A percentile compares a stretch with the other conserved stretches of the same genome.
Conservation (phyloP, 2,329 filamentous ascomycete genomes). For the Stagonosporopsis tanaceti region DNA sequence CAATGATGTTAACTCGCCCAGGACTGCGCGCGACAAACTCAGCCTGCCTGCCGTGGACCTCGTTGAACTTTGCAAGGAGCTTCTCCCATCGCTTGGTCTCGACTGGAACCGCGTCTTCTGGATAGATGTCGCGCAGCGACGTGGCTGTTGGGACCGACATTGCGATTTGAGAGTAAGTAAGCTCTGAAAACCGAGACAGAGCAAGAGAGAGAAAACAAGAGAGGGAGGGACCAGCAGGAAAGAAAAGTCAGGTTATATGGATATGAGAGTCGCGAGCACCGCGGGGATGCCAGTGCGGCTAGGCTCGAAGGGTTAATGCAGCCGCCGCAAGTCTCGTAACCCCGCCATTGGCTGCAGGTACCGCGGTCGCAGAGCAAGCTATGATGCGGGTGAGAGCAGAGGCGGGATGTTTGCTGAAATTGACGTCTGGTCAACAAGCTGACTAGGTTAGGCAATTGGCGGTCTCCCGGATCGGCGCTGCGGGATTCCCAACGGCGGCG, state of each 20-base stretch:
- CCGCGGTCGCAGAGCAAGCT: not conserved
- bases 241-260: slow-evolving; percentile 16
- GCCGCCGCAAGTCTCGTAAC: slow-evolving; percentile 23
- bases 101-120: slow-evolving; percentile 70
- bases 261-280: slow-evolving; percentile 28
- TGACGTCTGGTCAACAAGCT: not conserved
- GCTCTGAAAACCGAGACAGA: not conserved
- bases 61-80: slow-evolving; percentile 75
- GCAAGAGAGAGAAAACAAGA: slow-evolving; percentile 2
- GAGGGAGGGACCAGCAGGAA: not conserved
- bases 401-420: not conserved
- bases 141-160: slow-evolving; percentile 75
- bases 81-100: slow-evolving; percentile 79
- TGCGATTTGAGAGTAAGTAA: slow-evolving; percentile 5
- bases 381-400: slow-evolving; percentile 1
- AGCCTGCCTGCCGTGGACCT: slow-evolving; percentile 72
- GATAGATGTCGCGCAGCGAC: slow-evolving; percentile 84
- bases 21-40: slow-evolving; percentile 89
- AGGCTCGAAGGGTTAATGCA: slow-evolving; percentile 34
- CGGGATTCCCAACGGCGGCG: not conserved
- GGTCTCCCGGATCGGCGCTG: not conserved
- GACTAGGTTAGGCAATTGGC: not conserved
- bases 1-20: slow-evolving; percentile 96
- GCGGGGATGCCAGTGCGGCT: slow-evolving; percentile 19
- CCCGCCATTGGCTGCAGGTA: slow-evolving; percentile 18